phyloP scores from a whole-genome alignment of 495 filamentous ascomycete genomes.

The Penicillium herquei region DNA sequence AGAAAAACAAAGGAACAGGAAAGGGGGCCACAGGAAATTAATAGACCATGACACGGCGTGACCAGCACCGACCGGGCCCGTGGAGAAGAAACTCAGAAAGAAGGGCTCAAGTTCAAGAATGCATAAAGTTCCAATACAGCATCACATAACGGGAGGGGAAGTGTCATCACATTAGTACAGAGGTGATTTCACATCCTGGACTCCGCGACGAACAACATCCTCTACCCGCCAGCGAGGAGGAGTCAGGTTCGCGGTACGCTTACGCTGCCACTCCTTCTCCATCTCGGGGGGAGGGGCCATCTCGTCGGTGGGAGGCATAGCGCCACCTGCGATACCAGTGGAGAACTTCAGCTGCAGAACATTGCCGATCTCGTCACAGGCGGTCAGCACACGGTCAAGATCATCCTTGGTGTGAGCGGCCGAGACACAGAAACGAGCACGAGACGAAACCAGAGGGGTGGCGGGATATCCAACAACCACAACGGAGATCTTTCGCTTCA shows the following conservation, averaged over 20 bases:
- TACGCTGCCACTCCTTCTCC: conserved; percentile 58
- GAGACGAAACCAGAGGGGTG: conserved; percentile 91
- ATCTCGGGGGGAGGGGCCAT: conserved; percentile 68
- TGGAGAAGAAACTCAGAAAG: conserved; percentile 10
- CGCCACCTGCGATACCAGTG: conserved; percentile 87
- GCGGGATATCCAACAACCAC: conserved; percentile 97
- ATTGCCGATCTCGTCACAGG: conserved; percentile 91
- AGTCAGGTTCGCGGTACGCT: conserved; percentile 46
- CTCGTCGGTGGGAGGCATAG: conserved; percentile 67
- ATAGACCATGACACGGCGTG: conserved; percentile 33
- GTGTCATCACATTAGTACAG: conserved; percentile 39
- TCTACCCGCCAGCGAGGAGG: conserved; percentile 80
- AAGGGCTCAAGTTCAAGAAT: conserved; percentile 15
- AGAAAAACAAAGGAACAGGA: conserved; percentile 13
- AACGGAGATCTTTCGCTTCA: conserved; percentile 95
- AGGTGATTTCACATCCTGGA: conserved; percentile 71
- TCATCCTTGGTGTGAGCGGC: conserved; percentile 98
- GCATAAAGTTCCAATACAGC: conserved; percentile 17
- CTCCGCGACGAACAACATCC: conserved; percentile 76
- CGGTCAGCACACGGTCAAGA: conserved; percentile 82
- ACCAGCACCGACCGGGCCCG: conserved; percentile 43
- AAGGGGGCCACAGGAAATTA: conserved; percentile 11
- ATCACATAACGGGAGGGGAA: conserved; percentile 12
- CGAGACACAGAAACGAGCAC: conserved; percentile 93
- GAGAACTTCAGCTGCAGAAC: conserved; percentile 94